Evolutionary conservation across 1,284 basidiomycete genomes (phyloP).

Genomic region (Ustilago shanxiensis): DNA sequence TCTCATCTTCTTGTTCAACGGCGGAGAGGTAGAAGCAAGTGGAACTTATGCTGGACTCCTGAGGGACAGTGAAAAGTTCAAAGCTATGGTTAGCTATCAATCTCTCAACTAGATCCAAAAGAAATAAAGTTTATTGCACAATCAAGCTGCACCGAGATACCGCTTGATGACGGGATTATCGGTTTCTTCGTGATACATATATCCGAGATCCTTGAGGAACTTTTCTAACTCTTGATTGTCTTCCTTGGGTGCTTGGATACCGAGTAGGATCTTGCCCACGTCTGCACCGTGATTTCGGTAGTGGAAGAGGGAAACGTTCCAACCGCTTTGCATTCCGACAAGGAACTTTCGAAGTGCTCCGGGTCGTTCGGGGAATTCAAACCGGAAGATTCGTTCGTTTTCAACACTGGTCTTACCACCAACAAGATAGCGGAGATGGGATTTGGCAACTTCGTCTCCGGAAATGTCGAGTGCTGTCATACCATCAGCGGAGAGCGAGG

Average conservation of each 20-base stretch:
- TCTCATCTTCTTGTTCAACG: constrained; percentile 58
- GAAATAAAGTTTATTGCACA: too few relatives aligned
- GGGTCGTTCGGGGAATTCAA: constrained; percentile 97
- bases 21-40: constrained; percentile 53
- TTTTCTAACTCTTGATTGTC: constrained; percentile 79
- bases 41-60: constrained; percentile 58
- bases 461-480: constrained; percentile 90
- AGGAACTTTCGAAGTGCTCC: constrained; percentile 88
- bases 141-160: constrained; percentile 73
- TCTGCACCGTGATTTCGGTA: constrained; percentile 91
- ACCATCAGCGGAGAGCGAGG: constrained; percentile 76
- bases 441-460: constrained; percentile 95
- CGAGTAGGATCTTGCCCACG: constrained; percentile 76
- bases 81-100: constrained; percentile 61
- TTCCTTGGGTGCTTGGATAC: constrained; percentile 81
- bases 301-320: constrained; percentile 97
- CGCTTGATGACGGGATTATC: constrained; percentile 86
- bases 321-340: constrained; percentile 79
- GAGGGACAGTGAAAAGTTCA: constrained; percentile 34
- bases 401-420: constrained; percentile 77
- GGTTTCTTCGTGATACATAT: constrained; percentile 91
- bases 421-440: constrained; percentile 92
- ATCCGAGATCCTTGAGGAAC: constrained; percentile 84
- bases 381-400: constrained; percentile 91
- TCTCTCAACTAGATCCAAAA: constrained; percentile 42